phyloP scores from a whole-genome alignment of 2,329 filamentous ascomycete species.

The Colletotrichum sp. region DNA sequence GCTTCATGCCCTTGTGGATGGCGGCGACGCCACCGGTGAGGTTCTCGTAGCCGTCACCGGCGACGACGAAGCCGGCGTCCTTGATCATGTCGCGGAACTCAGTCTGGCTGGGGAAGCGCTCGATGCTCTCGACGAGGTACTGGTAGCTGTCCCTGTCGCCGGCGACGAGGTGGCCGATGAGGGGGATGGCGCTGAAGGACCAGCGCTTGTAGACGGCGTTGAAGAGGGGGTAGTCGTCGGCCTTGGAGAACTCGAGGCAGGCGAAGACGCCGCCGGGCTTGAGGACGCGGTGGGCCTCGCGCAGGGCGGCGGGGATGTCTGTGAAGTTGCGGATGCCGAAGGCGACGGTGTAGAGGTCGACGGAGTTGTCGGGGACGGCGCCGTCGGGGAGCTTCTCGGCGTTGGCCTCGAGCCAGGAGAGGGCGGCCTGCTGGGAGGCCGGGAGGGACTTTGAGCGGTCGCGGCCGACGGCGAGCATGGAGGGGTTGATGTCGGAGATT shows the following conservation, averaged over 20 bases:
- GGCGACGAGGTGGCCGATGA: conserved; percentile 94
- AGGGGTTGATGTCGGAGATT: conserved; percentile 93
- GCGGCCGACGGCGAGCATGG: conserved; percentile 89
- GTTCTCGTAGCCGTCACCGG: conserved; percentile 85
- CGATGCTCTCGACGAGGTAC: conserved; percentile 98
- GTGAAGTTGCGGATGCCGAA: conserved; percentile 99
- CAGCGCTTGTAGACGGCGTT: conserved; percentile 92
- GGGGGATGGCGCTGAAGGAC: conserved; percentile 92
- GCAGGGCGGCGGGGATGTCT: conserved; percentile 82
- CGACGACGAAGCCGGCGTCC: conserved; percentile 84
- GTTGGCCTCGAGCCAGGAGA: conserved; percentile 87
- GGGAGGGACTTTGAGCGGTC: conserved; percentile 72
- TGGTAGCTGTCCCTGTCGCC: conserved; percentile 96
- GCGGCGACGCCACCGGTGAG: conserved; percentile 91
- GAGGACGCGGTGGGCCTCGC: conserved; percentile 85
- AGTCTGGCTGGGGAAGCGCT: conserved; percentile 85
- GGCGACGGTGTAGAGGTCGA: conserved; percentile 96
- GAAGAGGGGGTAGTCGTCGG: conserved; percentile 76
- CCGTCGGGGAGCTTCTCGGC: conserved; percentile 73
- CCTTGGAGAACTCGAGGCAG: conserved; percentile 92
- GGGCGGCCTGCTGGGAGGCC: conserved; percentile 58
- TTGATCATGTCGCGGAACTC: conserved; percentile 85
- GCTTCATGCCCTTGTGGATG: conserved; percentile 97
- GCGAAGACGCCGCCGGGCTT: conserved; percentile 96
- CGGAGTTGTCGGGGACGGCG: conserved; percentile 68